phyloP scores from a whole-genome alignment of 331 rosid species.

The Malus hybrid region DNA sequence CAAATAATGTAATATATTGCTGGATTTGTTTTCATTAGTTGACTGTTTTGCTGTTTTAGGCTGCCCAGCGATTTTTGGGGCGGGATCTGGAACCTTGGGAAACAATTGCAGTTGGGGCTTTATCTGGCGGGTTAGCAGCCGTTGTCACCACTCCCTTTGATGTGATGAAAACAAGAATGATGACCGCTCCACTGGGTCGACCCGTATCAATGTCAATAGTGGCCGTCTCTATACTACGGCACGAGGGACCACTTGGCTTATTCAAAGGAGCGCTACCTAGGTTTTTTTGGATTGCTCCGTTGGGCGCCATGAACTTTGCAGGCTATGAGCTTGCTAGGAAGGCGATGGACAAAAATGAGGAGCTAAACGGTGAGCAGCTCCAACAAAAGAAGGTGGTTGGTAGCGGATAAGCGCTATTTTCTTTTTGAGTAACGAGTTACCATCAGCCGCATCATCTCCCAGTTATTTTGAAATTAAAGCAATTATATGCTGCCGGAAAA shows the following conservation, averaged over 20 bases:
- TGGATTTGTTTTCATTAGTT: background rate
- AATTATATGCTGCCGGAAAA: constrained; percentile 23
- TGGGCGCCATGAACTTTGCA: constrained; percentile 99
- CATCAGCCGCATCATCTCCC: background rate
- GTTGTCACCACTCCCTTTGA: constrained; percentile 94
- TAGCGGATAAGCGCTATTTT: constrained; percentile 26
- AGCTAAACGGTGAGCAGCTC: constrained; percentile 27
- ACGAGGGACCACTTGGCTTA: constrained; percentile 87
- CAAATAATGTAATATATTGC: background rate
- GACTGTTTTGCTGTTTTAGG: constrained; percentile 31
- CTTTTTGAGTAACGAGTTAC: background rate
- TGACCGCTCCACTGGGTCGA: constrained; percentile 85
- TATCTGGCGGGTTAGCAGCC: constrained; percentile 96
- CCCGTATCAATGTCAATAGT: constrained; percentile 69
- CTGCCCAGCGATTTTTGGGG: constrained; percentile 52
- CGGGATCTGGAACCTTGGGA: constrained; percentile 96
- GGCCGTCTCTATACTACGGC: constrained; percentile 69
- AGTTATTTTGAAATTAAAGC: constrained; percentile 11
- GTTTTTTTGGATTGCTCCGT: constrained; percentile 97
- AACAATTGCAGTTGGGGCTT: constrained; percentile 88
- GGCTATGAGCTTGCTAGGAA: constrained; percentile 93
- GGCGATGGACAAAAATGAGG: constrained; percentile 84
- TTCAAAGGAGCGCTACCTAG: constrained; percentile 96
- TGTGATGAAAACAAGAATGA: constrained; percentile 99
- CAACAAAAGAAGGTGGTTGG: constrained; percentile 40